Base-by-base conservation (phyloP, 78 protist species). In the Parvularia atlantis region DNA sequence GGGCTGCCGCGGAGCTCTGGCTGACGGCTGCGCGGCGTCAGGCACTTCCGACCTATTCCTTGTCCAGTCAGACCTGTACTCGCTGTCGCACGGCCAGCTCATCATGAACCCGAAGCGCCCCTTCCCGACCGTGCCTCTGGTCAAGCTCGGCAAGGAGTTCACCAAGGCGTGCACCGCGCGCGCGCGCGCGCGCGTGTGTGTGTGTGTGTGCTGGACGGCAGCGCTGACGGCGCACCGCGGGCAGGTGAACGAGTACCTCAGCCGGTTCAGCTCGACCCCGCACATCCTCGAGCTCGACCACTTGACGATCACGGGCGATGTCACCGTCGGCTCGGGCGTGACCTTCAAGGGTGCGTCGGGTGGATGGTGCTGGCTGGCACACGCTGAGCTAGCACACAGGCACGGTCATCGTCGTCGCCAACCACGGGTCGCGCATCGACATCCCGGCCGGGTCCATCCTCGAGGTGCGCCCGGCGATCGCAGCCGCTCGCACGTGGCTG, bases 261-360 rank as follows among this genome's bases (percentile, higher is more conserved):
- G 24, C 46, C 71, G 83, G 19, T 33, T 88, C 66, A 60, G 41
- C 33, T 66, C 58, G 24, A 70, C 87, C 72, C 99, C 99, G 5
- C 81, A 85, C 53, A 64, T 96, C 22, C 40, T 88, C 39, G 95
- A 88, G 71, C 79, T 92, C 71, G 86, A 86, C 33, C 84, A 78
- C 48, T 85, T 96, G 65, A 88, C 93, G 33, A 79, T 95, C 33
- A 62, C 81, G 44, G 97, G 98, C 40, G 91, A 93, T 64, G 96
- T 96, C n/a, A 73, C 74, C 1, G 80, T 96, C 73, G 96, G 92
- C 13, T 13, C 72, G 17, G 76, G 66, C 31, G 89, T 89, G 17
- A 75, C 71, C 26, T 69, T 93, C 39, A 71, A 71, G 66, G 78
- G 63, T 58, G 43, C 63, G 11, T 13, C 19, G 63, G 10, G 26